Conservation (phyloP, 768 basidiomycete genomes). For the Pisolithus albus region DNA sequence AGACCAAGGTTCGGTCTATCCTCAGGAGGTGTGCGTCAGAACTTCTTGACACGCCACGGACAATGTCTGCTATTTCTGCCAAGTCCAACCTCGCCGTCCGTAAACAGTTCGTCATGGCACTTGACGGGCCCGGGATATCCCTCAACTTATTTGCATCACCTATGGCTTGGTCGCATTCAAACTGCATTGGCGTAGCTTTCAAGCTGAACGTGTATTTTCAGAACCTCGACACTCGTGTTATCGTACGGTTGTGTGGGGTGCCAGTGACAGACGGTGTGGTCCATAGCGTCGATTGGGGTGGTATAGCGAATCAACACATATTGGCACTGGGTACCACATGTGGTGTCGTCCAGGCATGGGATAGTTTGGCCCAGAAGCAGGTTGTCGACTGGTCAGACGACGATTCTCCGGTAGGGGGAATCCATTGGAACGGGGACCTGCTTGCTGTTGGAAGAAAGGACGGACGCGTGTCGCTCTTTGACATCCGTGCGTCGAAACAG, state of each 20-base stretch:
- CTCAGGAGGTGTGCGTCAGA: conserved; percentile 48
- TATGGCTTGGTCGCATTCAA: conserved; percentile 53
- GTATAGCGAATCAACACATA: conserved; percentile 31
- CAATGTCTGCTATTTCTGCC: conserved; percentile 40
- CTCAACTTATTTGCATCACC: conserved; percentile 49
- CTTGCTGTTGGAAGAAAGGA: conserved; percentile 35
- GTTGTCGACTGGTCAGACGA: conserved; percentile 30
- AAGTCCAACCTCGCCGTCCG: conserved; percentile 49
- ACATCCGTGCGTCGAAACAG: conserved; percentile 27
- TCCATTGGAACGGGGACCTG: conserved; percentile 33
- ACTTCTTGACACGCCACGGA: conserved; percentile 35
- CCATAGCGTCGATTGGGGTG: conserved; percentile 48
- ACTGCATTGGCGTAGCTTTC: conserved; percentile 59
- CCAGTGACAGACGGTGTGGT: conserved; percentile 30
- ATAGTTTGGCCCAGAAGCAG: conserved; percentile 30
- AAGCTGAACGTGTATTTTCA: conserved; percentile 55
- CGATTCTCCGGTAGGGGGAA: conserved; percentile 31
- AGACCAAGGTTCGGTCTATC: conserved; percentile 38
- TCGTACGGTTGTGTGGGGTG: conserved; percentile 44
- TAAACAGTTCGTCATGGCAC: conserved; percentile 48
- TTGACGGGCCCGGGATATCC: conserved; percentile 62
- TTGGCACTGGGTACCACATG: conserved; percentile 47
- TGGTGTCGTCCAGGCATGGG: conserved; percentile 51
- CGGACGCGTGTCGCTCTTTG: conserved; percentile 33
- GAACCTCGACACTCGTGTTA: conserved; percentile 48